Percentiles rank a stretch among this genome's conserved stretches.
Evolutionary conservation across 2,329 filamentous ascomycete species (phyloP).

Genomic region (Zymoseptoria ardabiliae): DNA sequence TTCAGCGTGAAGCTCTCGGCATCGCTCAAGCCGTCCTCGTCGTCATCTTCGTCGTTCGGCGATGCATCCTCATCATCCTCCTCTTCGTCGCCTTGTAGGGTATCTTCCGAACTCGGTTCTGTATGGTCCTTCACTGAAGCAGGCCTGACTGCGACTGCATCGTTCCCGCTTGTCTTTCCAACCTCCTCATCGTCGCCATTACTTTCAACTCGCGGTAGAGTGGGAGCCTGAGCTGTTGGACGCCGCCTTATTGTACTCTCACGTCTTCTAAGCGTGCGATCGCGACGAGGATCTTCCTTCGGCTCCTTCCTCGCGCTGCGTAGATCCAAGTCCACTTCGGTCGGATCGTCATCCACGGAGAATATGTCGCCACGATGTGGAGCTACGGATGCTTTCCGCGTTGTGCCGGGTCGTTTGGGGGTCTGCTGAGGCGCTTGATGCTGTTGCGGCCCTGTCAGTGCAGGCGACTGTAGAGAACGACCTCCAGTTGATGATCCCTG

Average conservation of each 20-base stretch:
- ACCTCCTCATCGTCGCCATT: slow-evolving; percentile 39
- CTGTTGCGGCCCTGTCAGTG: slow-evolving; percentile 1
- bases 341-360: slow-evolving; percentile 80
- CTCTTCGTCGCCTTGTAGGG: slow-evolving; percentile 33
- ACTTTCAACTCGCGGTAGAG: slow-evolving; percentile 44
- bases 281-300: slow-evolving; percentile 13
- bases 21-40: slow-evolving; percentile 71
- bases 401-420: slow-evolving; percentile 64
- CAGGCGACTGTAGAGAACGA: slow-evolving; percentile 1
- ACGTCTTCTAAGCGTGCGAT: slow-evolving; percentile 38
- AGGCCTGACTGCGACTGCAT: slow-evolving; percentile 11
- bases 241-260: slow-evolving; percentile 47
- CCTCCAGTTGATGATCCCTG: slow-evolving; percentile 16
- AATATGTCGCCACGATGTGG: slow-evolving; percentile 80
- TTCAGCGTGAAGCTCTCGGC: slow-evolving; percentile 97
- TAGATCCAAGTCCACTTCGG: slow-evolving; percentile 68
- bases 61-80: slow-evolving; percentile 38
- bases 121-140: slow-evolving; percentile 12
- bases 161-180: slow-evolving; percentile 20
- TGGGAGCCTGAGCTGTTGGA: slow-evolving; percentile 38
- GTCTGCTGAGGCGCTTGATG: slow-evolving; percentile 14
- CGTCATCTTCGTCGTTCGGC: slow-evolving; percentile 43
- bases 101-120: slow-evolving; percentile 32
- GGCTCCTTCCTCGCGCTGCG: slow-evolving; percentile 34
- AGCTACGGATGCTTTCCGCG: slow-evolving; percentile 65